Evolutionary conservation across 2,329 filamentous ascomycete genomes (phyloP).

Genomic region (Talaromyces sp.): DNA sequence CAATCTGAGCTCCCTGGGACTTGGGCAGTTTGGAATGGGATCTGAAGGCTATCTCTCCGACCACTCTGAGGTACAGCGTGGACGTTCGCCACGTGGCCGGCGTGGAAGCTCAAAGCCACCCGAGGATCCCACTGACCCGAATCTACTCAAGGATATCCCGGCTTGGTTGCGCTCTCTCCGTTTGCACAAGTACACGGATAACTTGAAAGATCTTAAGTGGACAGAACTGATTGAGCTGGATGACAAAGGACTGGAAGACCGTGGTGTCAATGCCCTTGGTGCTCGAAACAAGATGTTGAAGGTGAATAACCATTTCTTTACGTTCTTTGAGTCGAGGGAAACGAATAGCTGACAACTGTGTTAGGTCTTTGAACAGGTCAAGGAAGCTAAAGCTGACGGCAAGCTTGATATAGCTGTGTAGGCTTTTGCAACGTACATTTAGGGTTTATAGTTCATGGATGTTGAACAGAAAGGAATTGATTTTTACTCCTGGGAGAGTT

Average conservation of each 20-base stretch:
- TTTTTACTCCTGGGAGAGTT: neutral
- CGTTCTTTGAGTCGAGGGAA: neutral
- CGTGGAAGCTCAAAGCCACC: conserved; percentile 95
- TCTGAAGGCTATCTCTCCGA: conserved; percentile 88
- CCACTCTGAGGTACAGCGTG: conserved; percentile 83
- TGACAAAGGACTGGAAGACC: conserved; percentile 85
- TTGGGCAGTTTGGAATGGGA: conserved; percentile 65
- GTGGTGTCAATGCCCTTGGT: conserved; percentile 90
- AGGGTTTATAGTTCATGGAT: neutral
- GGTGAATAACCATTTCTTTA: conserved; percentile 45
- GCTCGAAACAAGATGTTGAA: conserved; percentile 97
- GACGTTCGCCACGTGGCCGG: conserved; percentile 84
- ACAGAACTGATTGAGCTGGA: conserved; percentile 85
- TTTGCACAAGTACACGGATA: conserved; percentile 98
- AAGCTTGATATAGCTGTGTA: conserved; percentile 50
- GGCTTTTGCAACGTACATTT: conserved; percentile 18
- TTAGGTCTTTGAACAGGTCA: conserved; percentile 90
- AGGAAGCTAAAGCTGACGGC: conserved; percentile 69
- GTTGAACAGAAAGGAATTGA: neutral
- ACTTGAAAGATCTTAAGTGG: conserved; percentile 96
- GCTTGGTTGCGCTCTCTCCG: conserved; percentile 91
- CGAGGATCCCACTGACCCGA: conserved; percentile 91
- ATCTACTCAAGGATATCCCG: conserved; percentile 87
- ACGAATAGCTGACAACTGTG: conserved; percentile 26
- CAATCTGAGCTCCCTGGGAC: conserved; percentile 64